Base-by-base conservation (phyloP, 495 filamentous ascomycete species). In the Penicillium psychrofluorescens region DNA sequence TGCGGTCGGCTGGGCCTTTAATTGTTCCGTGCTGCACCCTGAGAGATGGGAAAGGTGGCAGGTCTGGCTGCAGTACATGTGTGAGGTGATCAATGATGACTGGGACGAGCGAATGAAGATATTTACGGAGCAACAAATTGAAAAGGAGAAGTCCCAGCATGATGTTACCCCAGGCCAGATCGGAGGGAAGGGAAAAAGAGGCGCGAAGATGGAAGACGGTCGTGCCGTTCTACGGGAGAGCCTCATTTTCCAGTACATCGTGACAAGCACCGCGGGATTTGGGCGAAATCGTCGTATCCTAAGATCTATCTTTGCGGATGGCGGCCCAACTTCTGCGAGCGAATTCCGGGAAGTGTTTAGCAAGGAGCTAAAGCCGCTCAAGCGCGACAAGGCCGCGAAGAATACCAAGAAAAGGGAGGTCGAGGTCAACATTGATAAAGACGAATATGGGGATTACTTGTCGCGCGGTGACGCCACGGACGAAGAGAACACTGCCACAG, bases 1-100 rank as follows among this genome's bases (percentile, higher is more conserved):
- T 34, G 76, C 85, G 0, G 80, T 91, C 1, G 92, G 92, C 4
- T 97, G 92, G 92, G 83, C 86, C 0, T 95, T 96, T 61, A 90
- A 89, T 51, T 98, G 92, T 64, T 88, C 88, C 11, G 74, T 88
- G 2, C 61, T 73, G 35, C 72, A 90, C 43, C 75, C 74, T 33
- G 70, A 67, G 30, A 65, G 89, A 15, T 98, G 92, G 92, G 77
- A 75, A 43, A 73, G 79, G 54, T 98, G 92, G 92, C 81, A 75
- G 45, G 59, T 79, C 7, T 95, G 88, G 86, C 69, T 96, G 5
- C 78, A 82, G 27, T 83, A 83, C 35, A 85, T 95, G 79, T 60
- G 95, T 12, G 79, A 87, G 31, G 75, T 86, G 12, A 54, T 96
- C 1, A 80, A 92, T 52, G 71, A 70, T 35, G 92, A 98, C 54